Evolutionary conservation across 768 basidiomycete species (phyloP), one percentile per base, ranked within the genome.

Genomic region (Lactarius sp.): DNA sequence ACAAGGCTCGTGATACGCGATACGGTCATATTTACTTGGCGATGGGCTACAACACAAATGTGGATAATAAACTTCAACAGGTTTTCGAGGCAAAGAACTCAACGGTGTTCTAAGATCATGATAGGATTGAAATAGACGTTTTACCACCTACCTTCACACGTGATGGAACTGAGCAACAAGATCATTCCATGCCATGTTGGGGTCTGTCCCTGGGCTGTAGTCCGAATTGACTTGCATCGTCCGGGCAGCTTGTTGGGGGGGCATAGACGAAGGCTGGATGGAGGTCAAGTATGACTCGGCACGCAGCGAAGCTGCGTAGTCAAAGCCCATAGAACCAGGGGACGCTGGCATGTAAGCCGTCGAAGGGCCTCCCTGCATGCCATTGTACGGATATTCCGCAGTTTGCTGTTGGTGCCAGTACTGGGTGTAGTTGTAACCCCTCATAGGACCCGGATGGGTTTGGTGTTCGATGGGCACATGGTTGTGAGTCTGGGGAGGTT

Each of bases 81-180:
- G 7, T 31, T 65, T 41, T 34, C 44, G 3, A 36, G 8, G 16
- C 13, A 42, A 56, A 9, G 36, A 47, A 44, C 53, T 56, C 59
- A 34, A 64, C 42, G 41, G 54, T 20, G 42, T 66, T 42, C 42
- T 31, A 9, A 55, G 10, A 55, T 51, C n/a, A 42, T 6, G 46
- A 46, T 46, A n/a, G 46, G 36, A 22, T 46, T 31, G 20, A 34
- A n/a, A 56, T n/a, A 20, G 44, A 31, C 52, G 16, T 33, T 60
- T 59, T 39, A 27, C 27, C 20, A 55, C 54, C 60, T 58, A 57
- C 51, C 49, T 56, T 61, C 20, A 68, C 22, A 67, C 62, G n/a
- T 67, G 68, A 51, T 67, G 56, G 53, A 68, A 68, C 47, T 68
- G 68, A 14, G 68, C 60, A n/a, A 68, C 68, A 31, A 68, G 62